phyloP scores from a whole-genome alignment of 116 monocot genomes.

The Cymodocea nodosa region DNA sequence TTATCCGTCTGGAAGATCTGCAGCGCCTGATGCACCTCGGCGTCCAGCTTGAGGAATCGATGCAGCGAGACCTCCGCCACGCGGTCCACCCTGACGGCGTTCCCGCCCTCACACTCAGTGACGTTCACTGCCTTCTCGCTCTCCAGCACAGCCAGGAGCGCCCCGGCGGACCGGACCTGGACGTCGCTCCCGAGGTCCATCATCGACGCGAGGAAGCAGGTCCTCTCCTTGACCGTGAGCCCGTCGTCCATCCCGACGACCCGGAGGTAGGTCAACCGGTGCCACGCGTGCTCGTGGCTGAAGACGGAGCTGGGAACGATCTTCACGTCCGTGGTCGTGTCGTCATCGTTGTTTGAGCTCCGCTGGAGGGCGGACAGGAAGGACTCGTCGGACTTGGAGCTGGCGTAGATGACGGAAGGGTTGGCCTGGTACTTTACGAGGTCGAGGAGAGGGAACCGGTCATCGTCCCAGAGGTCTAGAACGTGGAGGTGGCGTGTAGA shows the following conservation, averaged over 20 bases:
- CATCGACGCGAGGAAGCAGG: constrained; percentile 94
- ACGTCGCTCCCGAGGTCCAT: constrained; percentile 91
- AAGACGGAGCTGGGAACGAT: constrained; percentile 78
- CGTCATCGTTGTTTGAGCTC: constrained; percentile 43
- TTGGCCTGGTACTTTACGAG: constrained; percentile 96
- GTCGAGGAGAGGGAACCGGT: not conserved
- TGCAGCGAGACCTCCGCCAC: constrained; percentile 82
- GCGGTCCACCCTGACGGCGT: constrained; percentile 69
- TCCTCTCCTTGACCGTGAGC: constrained; percentile 70
- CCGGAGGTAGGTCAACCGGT: constrained; percentile 81
- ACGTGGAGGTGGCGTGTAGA: not conserved
- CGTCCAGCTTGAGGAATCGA: constrained; percentile 96
- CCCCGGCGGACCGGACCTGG: constrained; percentile 89
- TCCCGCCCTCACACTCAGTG: constrained; percentile 54
- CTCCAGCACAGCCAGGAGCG: constrained; percentile 87
- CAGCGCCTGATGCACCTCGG: constrained; percentile 77
- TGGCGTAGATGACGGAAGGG: constrained; percentile 74
- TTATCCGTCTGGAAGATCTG: constrained; percentile 97
- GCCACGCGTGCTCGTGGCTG: constrained; percentile 99
- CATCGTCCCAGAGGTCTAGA: not conserved
- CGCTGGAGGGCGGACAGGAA: constrained; percentile 63
- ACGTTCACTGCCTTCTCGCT: constrained; percentile 85
- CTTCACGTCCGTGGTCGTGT: constrained; percentile 45
- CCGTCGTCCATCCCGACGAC: constrained; percentile 90
- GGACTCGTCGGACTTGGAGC: constrained; percentile 89